phyloP scores from a whole-genome alignment of 2,329 filamentous ascomycete genomes.

The Colletotrichum sp. region DNA sequence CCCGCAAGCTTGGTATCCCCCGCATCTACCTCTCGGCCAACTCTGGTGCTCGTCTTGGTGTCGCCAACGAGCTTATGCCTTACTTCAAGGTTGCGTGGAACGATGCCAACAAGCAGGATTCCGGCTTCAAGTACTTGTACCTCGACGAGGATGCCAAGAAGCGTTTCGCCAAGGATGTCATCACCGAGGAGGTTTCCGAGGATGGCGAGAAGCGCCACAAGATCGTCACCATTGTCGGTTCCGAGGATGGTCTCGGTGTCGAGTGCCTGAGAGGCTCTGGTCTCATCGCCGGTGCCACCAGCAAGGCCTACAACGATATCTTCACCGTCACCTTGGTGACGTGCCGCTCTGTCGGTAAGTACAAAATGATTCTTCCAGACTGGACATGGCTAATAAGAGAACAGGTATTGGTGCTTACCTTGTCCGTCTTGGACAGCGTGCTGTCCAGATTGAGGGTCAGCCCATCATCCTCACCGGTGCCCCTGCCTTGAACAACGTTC shows the following conservation, averaged over 20 bases:
- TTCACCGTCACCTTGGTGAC: conserved; percentile 98
- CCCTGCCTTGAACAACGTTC: conserved; percentile 95
- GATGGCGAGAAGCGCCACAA: conserved; percentile 90
- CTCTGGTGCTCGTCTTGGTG: conserved; percentile 95
- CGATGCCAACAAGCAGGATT: conserved; percentile 77
- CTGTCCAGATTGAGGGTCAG: conserved; percentile 98
- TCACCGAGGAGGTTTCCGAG: conserved; percentile 87
- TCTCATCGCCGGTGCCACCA: conserved; percentile 97
- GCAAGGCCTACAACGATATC: conserved; percentile 96
- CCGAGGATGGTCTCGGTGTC: conserved; percentile 95
- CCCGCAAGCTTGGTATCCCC: conserved; percentile 91
- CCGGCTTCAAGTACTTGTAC: conserved; percentile 97
- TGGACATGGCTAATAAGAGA: conserved; percentile 33
- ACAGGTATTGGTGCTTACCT: conserved; percentile 95
- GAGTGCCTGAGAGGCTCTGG: conserved; percentile 97
- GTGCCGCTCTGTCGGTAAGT: conserved; percentile 90
- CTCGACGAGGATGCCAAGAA: conserved; percentile 85
- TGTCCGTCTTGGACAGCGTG: conserved; percentile 96
- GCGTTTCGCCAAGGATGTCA: conserved; percentile 74
- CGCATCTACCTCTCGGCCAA: conserved; percentile 98
- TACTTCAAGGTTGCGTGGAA: conserved; percentile 99
- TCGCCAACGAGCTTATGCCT: conserved; percentile 95
- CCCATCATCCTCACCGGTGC: conserved; percentile 98
- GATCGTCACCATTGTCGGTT: conserved; percentile 91
- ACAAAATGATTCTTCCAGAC: conserved; percentile 1